A percentile compares a stretch with the other conserved stretches of the same genome.
phyloP scores from a whole-genome alignment of 805 yeast species.

The Starmerella apicola region DNA sequence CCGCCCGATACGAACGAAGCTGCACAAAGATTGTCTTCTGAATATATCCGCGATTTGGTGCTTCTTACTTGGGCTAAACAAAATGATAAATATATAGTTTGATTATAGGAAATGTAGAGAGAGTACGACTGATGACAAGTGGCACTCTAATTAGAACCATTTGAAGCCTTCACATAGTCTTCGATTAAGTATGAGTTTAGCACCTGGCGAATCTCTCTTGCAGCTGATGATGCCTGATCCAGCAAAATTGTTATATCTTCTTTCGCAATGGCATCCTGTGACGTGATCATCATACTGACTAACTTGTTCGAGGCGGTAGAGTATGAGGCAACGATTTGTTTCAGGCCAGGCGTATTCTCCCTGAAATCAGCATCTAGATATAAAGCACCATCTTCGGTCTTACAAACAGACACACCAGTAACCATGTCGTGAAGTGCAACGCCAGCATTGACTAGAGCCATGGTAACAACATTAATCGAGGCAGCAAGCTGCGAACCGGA shows the following conservation, averaged over 20 bases:
- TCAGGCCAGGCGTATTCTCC: constrained; percentile 1
- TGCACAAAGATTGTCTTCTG: constrained; percentile 3
- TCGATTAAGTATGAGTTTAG: constrained; percentile 20
- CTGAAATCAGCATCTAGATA: constrained; percentile 16
- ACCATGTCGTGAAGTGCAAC: constrained; percentile 70
- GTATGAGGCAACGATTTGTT: constrained; percentile 20
- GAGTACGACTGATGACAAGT: too few species aligned
- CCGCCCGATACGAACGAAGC: background rate
- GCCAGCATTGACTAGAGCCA: constrained; percentile 77
- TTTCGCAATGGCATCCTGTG: constrained; percentile 10
- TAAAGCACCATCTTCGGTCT: constrained; percentile 4
- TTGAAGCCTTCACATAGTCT: constrained; percentile 17
- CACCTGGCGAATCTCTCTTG: constrained; percentile 15
- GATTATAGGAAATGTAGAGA: too few species aligned
- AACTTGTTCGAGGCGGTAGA: constrained; percentile 13
- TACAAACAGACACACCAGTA: constrained; percentile 30
- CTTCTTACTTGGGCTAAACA: constrained; percentile 6
- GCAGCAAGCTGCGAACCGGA: constrained; percentile 33
- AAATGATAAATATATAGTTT: background rate
- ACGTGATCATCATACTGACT: constrained; percentile 19
- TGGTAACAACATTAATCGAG: constrained; percentile 48
- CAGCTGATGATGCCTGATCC: constrained; percentile 16
- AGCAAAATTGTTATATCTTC: constrained; percentile 14
- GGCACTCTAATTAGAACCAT: too few species aligned
- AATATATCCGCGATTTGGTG: constrained; percentile 7